Evolutionary conservation across 257 asterid genomes (phyloP).

Genomic region (Euphrasia confusa): DNA sequence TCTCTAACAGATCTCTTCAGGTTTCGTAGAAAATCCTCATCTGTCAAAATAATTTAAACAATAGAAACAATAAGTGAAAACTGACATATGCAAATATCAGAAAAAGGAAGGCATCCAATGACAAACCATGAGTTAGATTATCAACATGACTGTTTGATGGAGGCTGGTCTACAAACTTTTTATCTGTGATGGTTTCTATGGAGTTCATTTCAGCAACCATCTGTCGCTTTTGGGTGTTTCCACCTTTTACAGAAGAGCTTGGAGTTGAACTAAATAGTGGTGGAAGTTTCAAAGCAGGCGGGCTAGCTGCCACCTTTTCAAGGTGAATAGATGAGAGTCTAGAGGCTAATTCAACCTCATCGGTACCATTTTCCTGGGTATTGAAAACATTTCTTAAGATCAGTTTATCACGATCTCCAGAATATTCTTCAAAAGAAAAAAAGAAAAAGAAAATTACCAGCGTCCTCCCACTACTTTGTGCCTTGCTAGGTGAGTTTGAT

Average conservation of each 20-base stretch:
- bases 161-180: conserved; percentile 47
- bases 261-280: conserved; percentile 91
- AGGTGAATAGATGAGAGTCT: conserved; percentile 77
- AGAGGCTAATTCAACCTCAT: conserved; percentile 71
- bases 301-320: conserved; percentile 67
- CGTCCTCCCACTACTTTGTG: conserved; percentile 72
- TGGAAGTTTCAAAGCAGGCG: conserved; percentile 87
- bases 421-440: conserved; percentile 14
- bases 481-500: conserved; percentile 63
- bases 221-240: conserved; percentile 65
- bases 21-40: conserved; percentile 66
- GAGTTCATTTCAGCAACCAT: conserved; percentile 46
- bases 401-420: conserved; percentile 18
- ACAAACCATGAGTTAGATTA: conserved; percentile 56
- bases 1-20: conserved; percentile 91
- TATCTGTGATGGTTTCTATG: conserved; percentile 47
- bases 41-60: conserved; percentile 42
- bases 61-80: conserved; percentile 12
- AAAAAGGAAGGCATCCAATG: conserved; percentile 23
- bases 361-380: conserved; percentile 60
- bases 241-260: conserved; percentile 80
- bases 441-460: conserved; percentile 42
- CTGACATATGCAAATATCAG: conserved; percentile 16
- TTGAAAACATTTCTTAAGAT: conserved; percentile 22
- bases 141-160: conserved; percentile 38